These are phyloP conservation scores for Mytilinidion resinicola DNA, from an alignment of 495 filamentous ascomycete genomes.

Conservation along the genomic window DNA sequence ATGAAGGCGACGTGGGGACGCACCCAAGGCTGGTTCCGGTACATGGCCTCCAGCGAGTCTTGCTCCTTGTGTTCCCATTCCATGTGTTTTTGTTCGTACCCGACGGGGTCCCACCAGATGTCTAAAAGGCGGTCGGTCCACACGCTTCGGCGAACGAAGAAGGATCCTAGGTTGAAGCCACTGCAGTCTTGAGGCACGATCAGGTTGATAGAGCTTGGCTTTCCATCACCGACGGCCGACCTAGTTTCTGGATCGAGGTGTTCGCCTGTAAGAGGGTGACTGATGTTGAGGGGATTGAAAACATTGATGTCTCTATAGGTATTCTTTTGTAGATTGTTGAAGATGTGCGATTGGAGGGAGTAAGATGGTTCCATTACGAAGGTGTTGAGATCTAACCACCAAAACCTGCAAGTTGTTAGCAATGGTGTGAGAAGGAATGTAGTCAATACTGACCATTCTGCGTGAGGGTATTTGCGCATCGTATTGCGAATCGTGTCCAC, in stretches of 20 bases:
- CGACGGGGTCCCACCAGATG: constrained; percentile 97
- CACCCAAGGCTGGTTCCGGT: constrained; percentile 87
- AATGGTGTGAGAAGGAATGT: constrained; percentile 1
- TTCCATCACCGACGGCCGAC: constrained; percentile 68
- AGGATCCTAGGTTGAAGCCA: constrained; percentile 95
- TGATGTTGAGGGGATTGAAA: constrained; percentile 93
- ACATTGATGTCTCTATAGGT: constrained; percentile 95
- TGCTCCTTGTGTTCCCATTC: constrained; percentile 99
- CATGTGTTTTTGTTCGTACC: constrained; percentile 99
- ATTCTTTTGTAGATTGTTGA: constrained; percentile 64
- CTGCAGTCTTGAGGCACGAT: constrained; percentile 89
- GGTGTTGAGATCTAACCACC: constrained; percentile 98
- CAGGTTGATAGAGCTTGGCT: constrained; percentile 70
- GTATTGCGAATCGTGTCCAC: constrained; percentile 88
- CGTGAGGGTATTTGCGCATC: constrained; percentile 88
- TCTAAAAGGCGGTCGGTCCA: constrained; percentile 94
- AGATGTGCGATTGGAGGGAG: constrained; percentile 84
- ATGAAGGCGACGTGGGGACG: constrained; percentile 83
- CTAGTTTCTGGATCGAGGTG: constrained; percentile 70
- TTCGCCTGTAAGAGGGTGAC: constrained; percentile 63
- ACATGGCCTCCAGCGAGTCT: constrained; percentile 88
- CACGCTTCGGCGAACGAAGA: constrained; percentile 75
- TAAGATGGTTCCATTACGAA: constrained; percentile 96
- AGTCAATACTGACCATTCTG: constrained; percentile 69
- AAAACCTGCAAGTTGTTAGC: constrained; percentile 62